Evolutionary conservation across 129 eudicot species (phyloP).

Genomic region (Pulicaria dysenterica): DNA sequence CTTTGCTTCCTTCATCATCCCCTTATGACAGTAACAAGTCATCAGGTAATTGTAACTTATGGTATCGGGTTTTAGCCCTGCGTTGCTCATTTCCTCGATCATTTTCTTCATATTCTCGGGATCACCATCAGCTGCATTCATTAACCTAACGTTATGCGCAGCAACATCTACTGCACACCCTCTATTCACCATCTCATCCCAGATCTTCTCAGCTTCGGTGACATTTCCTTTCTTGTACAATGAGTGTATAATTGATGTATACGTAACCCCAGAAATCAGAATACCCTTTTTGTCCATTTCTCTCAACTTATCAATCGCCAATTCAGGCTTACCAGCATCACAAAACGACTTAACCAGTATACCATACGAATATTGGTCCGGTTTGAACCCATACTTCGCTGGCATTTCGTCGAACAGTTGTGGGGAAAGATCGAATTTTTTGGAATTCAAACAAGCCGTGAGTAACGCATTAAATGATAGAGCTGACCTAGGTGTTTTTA

Average conservation of each 20-base stretch:
- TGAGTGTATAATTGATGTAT: constrained; percentile 61
- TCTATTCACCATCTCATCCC: constrained; percentile 73
- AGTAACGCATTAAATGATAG: constrained; percentile 76
- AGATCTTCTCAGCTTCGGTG: constrained; percentile 62
- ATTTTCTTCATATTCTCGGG: constrained; percentile 55
- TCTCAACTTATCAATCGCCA: constrained; percentile 54
- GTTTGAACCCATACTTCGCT: constrained; percentile 44
- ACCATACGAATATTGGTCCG: constrained; percentile 66
- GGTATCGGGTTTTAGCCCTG: constrained; percentile 62
- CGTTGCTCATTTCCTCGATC: constrained; percentile 69
- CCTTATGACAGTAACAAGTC: constrained; percentile 70
- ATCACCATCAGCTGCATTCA: constrained; percentile 52
- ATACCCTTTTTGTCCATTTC: constrained; percentile 71
- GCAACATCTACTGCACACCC: constrained; percentile 68
- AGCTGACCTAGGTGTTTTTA: constrained; percentile 66
- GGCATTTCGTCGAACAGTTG: constrained; percentile 77
- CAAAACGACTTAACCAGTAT: constrained; percentile 70
- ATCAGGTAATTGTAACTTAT: constrained; percentile 75
- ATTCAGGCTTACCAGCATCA: constrained; percentile 59
- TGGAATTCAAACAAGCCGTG: constrained; percentile 52
- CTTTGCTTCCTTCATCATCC: constrained; percentile 79
- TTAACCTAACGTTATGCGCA: constrained; percentile 62
- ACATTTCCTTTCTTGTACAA: constrained; percentile 63
- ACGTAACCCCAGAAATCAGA: constrained; percentile 44
- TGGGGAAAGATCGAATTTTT: constrained; percentile 42